Evolutionary conservation across 2,329 filamentous ascomycete species (phyloP), one percentile per base, ranked within the genome.

Genomic region (Scopulariopsis brevicaulis): DNA sequence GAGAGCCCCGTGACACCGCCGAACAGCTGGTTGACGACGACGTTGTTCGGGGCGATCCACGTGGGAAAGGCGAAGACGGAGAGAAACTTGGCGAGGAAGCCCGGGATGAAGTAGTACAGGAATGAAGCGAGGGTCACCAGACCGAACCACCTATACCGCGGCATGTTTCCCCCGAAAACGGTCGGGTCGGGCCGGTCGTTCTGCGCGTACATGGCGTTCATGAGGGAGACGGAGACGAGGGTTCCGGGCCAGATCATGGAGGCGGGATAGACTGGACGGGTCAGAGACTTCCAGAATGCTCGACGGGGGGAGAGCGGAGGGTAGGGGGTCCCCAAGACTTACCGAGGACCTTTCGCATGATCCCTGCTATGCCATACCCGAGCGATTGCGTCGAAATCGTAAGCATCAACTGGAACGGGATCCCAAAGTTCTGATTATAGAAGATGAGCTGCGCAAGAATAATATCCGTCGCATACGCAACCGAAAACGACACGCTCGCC

Each of bases 231-330:
- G 5, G 81, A 80, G 56, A 86, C 84, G 25, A 90, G 73, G 55
- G 82, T 86, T 1, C 75, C 77, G 0, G 87, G 87, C 86, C 86
- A 90, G 59, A 90, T 88, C 84, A 90, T 88, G 11, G 86, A 81
- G 0, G 85, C 83, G 3, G 82, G 82, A 63, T 84, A 83, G 12
- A 83, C 78, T 32, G 28, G 28, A 32, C 4, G 28, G 28, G 28
- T 32, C 8, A 32, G 28, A 32, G n/a, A n/a, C n/a, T n/a, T n/a
- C n/a, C n/a, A n/a, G n/a, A n/a, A n/a, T n/a, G n/a, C n/a, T n/a
- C 34, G 34, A 37, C 34, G 34, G 34, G 34, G 34, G 34, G 14
- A 37, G 34, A 37, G 34, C 34, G 34, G 14, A 12, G 5, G n/a
- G 53, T 18, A 55, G 25, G 10, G 22, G 48, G n/a, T 5, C 32